phyloP scores from a whole-genome alignment of 331 rosid species.

The Acacia concinna region DNA sequence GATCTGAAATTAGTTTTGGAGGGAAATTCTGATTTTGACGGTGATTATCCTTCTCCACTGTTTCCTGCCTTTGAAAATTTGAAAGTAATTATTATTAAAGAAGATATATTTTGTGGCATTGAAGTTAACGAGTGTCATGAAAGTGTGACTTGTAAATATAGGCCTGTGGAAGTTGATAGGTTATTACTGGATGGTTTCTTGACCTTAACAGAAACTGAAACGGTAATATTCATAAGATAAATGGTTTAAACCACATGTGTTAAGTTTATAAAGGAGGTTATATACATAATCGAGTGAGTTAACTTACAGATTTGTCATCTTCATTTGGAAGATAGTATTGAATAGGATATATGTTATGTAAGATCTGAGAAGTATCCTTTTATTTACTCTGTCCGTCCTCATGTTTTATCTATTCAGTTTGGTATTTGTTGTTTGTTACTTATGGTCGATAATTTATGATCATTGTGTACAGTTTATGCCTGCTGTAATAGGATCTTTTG shows the following conservation, averaged over 20 bases:
- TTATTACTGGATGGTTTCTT: neutral
- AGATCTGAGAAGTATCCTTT: neutral
- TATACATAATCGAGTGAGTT: neutral
- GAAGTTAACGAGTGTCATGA: neutral
- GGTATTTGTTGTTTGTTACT: neutral
- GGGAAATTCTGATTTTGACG: conserved; percentile 43
- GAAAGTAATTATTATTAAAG: neutral
- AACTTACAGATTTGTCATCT: conserved; percentile 13
- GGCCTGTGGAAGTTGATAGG: neutral
- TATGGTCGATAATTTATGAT: neutral
- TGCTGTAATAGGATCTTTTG: neutral
- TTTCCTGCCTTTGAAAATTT: conserved; percentile 19
- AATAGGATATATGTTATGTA: neutral
- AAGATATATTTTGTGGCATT: neutral
- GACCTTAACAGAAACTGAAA: neutral
- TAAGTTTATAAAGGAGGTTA: neutral
- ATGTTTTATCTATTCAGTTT: neutral
- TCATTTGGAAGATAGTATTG: neutral
- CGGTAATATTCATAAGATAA: neutral
- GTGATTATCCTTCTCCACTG: conserved; percentile 28
- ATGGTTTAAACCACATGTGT: neutral
- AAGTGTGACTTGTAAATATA: neutral
- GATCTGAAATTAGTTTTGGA: conserved; percentile 67
- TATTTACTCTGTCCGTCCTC: neutral
- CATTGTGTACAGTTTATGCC: neutral